These are phyloP conservation scores for Bolboschoenus planiculmis DNA, from an alignment of 176 grass and related monocot genomes.

Conservation along the genomic window DNA sequence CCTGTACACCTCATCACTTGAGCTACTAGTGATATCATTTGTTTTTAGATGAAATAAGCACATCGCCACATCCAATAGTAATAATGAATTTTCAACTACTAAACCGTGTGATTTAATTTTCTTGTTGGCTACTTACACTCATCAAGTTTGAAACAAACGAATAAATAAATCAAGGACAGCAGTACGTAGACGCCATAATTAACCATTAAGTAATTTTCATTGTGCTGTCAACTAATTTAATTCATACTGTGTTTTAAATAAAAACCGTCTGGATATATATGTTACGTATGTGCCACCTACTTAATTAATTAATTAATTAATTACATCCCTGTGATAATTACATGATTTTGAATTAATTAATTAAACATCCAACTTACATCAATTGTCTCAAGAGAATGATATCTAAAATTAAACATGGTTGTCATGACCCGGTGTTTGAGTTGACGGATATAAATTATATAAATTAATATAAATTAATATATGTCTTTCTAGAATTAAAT, in stretches of 20 bases:
- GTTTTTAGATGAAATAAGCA: no score
- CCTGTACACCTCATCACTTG: not conserved
- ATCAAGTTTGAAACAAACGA: no score
- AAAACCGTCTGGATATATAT: not conserved
- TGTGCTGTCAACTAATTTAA: not conserved
- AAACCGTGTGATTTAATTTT: not conserved
- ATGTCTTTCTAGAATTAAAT: not conserved
- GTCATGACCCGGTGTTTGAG: not conserved
- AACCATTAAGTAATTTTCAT: not conserved
- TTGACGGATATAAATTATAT: not conserved
- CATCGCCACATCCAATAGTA: no score
- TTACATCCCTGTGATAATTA: not conserved
- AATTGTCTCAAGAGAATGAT: not conserved
- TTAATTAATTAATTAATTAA: not conserved
- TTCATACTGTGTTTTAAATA: not conserved
- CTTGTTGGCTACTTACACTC: not conserved
- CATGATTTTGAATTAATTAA: not conserved
- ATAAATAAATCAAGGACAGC: not conserved
- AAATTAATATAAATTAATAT: not conserved
- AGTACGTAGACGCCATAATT: not conserved
- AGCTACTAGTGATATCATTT: no score
- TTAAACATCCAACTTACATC: not conserved
- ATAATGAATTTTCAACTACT: not conserved
- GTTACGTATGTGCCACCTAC: not conserved
- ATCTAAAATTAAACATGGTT: not conserved